Conservation (phyloP, 768 basidiomycete species). For the Leucocoprinus sp. region DNA sequence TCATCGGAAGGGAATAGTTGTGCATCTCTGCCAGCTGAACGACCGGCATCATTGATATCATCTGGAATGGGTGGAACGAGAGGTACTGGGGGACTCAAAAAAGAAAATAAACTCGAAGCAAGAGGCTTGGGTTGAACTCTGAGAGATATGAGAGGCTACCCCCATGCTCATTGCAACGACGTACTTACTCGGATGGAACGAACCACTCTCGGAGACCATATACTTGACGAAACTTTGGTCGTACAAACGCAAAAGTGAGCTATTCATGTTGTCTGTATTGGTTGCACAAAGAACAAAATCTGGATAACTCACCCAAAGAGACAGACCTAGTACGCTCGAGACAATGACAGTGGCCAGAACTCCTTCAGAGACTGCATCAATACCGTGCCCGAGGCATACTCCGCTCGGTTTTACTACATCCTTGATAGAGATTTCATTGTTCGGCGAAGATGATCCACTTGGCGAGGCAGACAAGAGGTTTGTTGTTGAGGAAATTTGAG, state of each 20-base stretch:
- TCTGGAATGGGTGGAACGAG: constrained; percentile 50
- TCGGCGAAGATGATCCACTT: constrained; percentile 17
- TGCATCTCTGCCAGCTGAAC: constrained; percentile 41
- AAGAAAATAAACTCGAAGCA: constrained; percentile 50
- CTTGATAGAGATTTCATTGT: constrained; percentile 18
- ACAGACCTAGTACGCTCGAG: constrained; percentile 50
- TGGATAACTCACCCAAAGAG: constrained; percentile 52
- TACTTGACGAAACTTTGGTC: constrained; percentile 64
- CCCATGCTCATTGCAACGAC: not conserved
- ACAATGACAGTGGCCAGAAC: constrained; percentile 50
- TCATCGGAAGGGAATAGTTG: constrained; percentile 67
- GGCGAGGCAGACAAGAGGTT: constrained; percentile 16
- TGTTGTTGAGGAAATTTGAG: constrained; percentile 11
- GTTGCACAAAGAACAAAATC: not conserved
- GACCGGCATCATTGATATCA: constrained; percentile 48
- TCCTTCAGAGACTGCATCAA: constrained; percentile 58
- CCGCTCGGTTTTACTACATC: constrained; percentile 19
- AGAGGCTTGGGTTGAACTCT: constrained; percentile 62
- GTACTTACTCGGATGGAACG: constrained; percentile 54
- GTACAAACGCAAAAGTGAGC: constrained; percentile 59
- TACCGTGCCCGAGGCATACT: constrained; percentile 56
- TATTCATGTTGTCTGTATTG: constrained; percentile 21
- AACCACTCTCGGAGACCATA: constrained; percentile 77
- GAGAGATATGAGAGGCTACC: constrained; percentile 1
- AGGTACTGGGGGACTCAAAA: constrained; percentile 64